Evolutionary conservation across 2,329 filamentous ascomycete genomes (phyloP), one percentile per base, ranked within the genome.

Genomic region (Aspergillus niger): DNA sequence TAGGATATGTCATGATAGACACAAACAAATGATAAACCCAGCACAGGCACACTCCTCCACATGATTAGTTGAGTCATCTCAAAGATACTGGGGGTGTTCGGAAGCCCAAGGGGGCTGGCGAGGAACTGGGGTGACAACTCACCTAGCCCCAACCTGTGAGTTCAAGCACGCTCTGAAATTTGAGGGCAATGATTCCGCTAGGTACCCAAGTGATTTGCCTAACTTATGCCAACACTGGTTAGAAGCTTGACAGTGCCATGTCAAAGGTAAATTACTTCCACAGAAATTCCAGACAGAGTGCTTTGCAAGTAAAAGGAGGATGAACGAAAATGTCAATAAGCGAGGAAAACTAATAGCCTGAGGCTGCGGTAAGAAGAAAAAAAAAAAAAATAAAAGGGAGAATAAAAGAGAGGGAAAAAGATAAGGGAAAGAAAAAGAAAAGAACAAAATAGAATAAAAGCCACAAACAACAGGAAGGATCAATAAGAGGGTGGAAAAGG

Each of bases 1-100:
- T 61, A 11, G 66, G 44, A 22, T 58, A 44, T 20, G 53, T 58
- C 61, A 63, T 60, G 51, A 49, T 50, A 58, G 32, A 54, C 26
- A 20, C 4, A 55, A 20, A 22, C n/a, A 22, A 11, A 30, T 11
- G 24, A 44, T 28, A 36, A 13, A 30, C 15, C 5, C 24, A 30
- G 28, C n/a, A 47, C 26, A 43, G 38, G 48, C 2, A 52, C 17
- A 39, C 15, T 26, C 32, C 39, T 54, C 30, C 17, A 51, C 22
- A 22, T 7, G 3, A 50, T 49, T 49, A 49, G 44, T 8, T 24
- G 6, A 20, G 15, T 8, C 47, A 11, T 50, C 8, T 8, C 3
- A 7, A 17, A 32, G 10, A 50, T 30, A 30, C n/a, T 6, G 20
- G 3, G 26, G 32, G 26, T 8, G 41, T 44, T 44, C 41, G 13